Evolutionary conservation across 169 alveolate species (phyloP).

Genomic region (Plasmodium cynomolgi): DNA sequence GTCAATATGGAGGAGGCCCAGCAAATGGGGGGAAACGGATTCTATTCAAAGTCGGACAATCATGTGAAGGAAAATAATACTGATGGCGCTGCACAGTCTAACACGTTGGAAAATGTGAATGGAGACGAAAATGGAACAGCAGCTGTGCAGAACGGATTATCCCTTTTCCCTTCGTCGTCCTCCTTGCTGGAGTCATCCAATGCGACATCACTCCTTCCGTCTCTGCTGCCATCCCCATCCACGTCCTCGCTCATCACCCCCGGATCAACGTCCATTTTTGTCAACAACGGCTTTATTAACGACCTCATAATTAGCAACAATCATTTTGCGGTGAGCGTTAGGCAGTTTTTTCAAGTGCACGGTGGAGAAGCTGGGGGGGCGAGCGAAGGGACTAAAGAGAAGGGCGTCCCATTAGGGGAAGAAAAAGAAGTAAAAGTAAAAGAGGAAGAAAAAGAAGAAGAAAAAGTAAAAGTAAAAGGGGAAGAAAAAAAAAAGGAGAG

Average conservation of each 20-base stretch:
- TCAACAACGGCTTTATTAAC: conserved; percentile 24
- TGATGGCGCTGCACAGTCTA: background rate
- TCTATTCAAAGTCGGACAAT: background rate
- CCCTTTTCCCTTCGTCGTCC: background rate
- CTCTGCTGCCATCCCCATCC: background rate
- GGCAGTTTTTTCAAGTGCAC: conserved; percentile 44
- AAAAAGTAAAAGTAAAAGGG: background rate
- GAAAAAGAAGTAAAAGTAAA: background rate
- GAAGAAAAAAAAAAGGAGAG: background rate
- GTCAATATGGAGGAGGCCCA: too few relatives aligned
- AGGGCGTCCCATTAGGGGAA: too few relatives aligned
- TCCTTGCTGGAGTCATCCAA: background rate
- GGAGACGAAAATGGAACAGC: background rate
- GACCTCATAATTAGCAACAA: conserved; percentile 47
- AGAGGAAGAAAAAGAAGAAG: background rate
- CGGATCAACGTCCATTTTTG: conserved; percentile 23
- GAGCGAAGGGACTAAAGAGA: background rate
- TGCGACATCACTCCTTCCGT: background rate
- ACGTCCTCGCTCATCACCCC: background rate
- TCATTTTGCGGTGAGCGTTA: conserved; percentile 43
- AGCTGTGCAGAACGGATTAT: background rate
- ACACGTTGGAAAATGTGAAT: background rate
- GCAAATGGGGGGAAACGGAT: background rate
- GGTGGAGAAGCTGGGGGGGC: background rate
- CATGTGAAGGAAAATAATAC: background rate